These are phyloP conservation scores for Saccharomyces pastorianus DNA, from an alignment of 1,139 yeast genomes.

Conservation along the genomic window DNA sequence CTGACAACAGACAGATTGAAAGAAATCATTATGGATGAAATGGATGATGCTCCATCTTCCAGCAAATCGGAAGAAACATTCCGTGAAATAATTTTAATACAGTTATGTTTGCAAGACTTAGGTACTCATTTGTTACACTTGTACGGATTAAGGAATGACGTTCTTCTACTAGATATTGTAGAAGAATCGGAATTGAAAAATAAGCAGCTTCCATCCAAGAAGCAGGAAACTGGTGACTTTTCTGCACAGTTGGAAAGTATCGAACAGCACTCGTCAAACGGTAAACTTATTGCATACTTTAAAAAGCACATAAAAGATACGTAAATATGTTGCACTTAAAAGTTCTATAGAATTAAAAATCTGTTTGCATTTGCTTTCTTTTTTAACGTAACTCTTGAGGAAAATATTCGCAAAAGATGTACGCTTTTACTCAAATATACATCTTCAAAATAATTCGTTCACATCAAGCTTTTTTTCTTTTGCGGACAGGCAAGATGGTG, in stretches of 20 bases:
- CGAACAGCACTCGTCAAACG: background rate
- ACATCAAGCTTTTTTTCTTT: background rate
- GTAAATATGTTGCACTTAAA: background rate
- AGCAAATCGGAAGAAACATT: background rate
- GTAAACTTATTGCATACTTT: background rate
- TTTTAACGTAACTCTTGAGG: background rate
- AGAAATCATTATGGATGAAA: constrained; percentile 18
- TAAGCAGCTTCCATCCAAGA: constrained; percentile 6
- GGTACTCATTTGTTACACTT: constrained; percentile 8
- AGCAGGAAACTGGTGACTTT: background rate
- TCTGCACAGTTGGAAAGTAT: background rate
- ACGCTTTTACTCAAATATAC: too few species aligned
- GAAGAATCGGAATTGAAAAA: constrained; percentile 14
- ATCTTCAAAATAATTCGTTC: background rate
- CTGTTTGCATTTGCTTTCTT: background rate
- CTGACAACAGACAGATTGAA: constrained; percentile 19
- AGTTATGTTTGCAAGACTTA: constrained; percentile 10
- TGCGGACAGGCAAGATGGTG: background rate
- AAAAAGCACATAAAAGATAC: background rate
- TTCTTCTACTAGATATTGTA: constrained; percentile 6
- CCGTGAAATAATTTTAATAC: constrained; percentile 4
- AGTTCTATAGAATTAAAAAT: background rate
- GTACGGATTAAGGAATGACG: constrained; percentile 14
- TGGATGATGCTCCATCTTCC: background rate
- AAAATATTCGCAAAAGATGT: background rate